These are phyloP conservation scores for Ophioceras dolichostomum DNA, from an alignment of 2,329 filamentous ascomycete genomes.

Conservation along the genomic window DNA sequence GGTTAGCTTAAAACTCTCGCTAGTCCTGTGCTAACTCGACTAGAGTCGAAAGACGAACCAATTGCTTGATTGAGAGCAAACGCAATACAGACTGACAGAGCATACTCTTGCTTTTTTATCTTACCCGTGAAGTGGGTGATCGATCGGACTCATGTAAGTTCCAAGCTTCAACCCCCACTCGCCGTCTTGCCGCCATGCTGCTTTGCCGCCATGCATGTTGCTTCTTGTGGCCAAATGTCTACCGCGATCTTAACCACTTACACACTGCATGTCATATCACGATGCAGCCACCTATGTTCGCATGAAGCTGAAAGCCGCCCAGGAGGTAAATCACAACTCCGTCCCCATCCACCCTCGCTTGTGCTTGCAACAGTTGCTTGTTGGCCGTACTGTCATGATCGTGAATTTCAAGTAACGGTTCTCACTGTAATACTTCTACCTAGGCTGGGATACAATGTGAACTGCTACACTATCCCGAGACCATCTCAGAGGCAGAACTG, in stretches of 20 bases:
- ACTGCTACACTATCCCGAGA: slow-evolving; percentile 70
- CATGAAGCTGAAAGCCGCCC: slow-evolving; percentile 97
- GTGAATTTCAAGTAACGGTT: no score
- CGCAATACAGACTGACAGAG: no score
- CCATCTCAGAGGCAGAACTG: slow-evolving; percentile 73
- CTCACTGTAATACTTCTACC: slow-evolving; percentile 1
- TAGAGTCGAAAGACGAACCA: no score
- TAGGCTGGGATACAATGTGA: slow-evolving; percentile 85
- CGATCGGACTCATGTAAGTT: slow-evolving; percentile 81
- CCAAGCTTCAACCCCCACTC: no score
- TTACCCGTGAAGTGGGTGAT: slow-evolving; percentile 57
- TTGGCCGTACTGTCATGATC: no score
- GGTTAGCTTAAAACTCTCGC: no score
- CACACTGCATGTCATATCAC: slow-evolving; percentile 9
- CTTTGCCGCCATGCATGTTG: no score
- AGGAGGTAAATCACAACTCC: slow-evolving; percentile 53
- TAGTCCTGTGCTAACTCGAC: no score
- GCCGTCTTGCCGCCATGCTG: no score
- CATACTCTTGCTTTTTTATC: slow-evolving; percentile 4
- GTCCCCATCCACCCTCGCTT: neutral
- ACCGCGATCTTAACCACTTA: slow-evolving; percentile 8
- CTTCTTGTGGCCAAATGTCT: neutral
- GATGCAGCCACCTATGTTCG: slow-evolving; percentile 83
- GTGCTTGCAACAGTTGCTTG: slow-evolving; percentile 3
- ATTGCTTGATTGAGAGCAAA: no score